Evolutionary conservation across 352 stramenopile species (phyloP).

Genomic region (Elongisporangium anandrum): DNA sequence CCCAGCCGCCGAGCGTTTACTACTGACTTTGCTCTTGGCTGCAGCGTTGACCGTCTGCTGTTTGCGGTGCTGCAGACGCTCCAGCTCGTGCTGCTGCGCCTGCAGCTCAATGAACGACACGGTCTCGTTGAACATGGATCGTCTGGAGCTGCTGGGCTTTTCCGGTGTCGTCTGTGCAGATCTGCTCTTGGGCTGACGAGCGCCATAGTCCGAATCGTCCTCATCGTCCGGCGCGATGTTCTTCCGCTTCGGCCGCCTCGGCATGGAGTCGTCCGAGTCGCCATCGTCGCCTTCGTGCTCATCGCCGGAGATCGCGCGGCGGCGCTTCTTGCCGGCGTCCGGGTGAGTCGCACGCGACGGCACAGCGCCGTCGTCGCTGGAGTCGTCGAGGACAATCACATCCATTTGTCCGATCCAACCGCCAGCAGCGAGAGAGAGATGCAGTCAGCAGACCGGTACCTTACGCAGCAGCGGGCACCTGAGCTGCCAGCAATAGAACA

Average conservation of each 20-base stretch:
- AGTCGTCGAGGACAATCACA: conserved; percentile 50
- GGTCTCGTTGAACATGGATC: conserved; percentile 26
- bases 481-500: background rate
- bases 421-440: background rate
- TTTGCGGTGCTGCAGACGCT: conserved; percentile 18
- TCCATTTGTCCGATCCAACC: conserved; percentile 2
- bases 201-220: conserved; percentile 5
- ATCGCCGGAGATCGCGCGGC: conserved; percentile 1
- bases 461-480: background rate
- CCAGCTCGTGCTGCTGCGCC: conserved; percentile 49
- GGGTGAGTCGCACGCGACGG: background rate
- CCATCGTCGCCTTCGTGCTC: background rate
- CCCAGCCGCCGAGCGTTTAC: conserved; percentile 2
- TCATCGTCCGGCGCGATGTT: conserved; percentile 15
- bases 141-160: conserved; percentile 7
- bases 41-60: conserved; percentile 7
- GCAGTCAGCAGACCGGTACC: background rate
- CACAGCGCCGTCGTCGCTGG: conserved; percentile 30
- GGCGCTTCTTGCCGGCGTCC: conserved; percentile 1
- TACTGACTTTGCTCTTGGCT: background rate
- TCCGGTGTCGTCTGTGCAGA: background rate
- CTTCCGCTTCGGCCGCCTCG: background rate
- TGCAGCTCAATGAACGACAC: conserved; percentile 62
- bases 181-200: conserved; percentile 14
- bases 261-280: background rate